Base-by-base conservation (phyloP, 352 stramenopile genomes). In the Globisporangium alternatum region DNA sequence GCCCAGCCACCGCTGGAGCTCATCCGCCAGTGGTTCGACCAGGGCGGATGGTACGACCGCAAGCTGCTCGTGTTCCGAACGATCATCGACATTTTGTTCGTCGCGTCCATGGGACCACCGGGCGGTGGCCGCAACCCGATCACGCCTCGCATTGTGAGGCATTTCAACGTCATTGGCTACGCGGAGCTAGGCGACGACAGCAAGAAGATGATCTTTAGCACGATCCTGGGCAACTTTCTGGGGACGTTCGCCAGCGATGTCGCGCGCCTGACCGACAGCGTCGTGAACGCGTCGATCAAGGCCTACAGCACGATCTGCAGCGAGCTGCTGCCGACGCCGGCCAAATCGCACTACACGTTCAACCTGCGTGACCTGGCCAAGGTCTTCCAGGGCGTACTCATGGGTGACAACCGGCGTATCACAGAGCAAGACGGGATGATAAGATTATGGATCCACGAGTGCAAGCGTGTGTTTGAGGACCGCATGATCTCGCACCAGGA, bases 291-390 rank as follows among this genome's bases (percentile, higher is more conserved):
- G 15, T 97, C 90, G 2, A 96, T 97, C 25, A 82, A 86, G 31
- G 81, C 98, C 19, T 98, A 97, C 74, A 93, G 90, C 54, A 96
- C 85, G 2, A 97, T 98, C 54, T 88, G 94, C 43, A 68, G 66
- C 3, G 85, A 97, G 56, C 67, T 98, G 1, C 49, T 97, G n/a
- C 95, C 95, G 8, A 98, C 95, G 3, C 95, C 95, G 0, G 81
- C 94, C 19, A 98, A 98, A 64, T 97, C 90, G 2, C 95, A 98
- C 66, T 98, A 98, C 72, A 97, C 92, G 8, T 98, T 98, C 70
- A 98, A 98, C 71, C 67, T 98, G 52, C 83, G 95, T 6, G 95
- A 98, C 70, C 64, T 98, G 1, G 94, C 91, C 21, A 97, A 98
- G 66, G 89, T 98, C 0, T 96, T 98, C 39, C 90, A 98, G 54